These are phyloP conservation scores for Salix viminalis DNA, from an alignment of 345 rosid genomes.

Conservation along the genomic window DNA sequence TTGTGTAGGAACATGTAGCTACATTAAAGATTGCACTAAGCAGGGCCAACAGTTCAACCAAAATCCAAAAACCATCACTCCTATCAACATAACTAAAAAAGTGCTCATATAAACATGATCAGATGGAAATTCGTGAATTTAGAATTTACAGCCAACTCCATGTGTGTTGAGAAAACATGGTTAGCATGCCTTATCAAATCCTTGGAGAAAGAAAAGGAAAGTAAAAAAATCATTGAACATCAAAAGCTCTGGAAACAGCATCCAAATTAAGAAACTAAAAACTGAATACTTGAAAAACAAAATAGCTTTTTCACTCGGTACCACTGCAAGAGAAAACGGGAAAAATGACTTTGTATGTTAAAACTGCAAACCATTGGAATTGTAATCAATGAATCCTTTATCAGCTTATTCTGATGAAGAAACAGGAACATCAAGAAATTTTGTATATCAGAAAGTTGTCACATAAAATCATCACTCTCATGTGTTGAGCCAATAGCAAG, in stretches of 20 bases:
- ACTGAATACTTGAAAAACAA: background rate
- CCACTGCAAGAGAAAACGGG: background rate
- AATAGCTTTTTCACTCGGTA: background rate
- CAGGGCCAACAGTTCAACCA: slow-evolving; percentile 17
- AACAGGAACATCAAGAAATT: background rate
- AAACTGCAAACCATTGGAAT: background rate
- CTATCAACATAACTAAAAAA: slow-evolving; percentile 12
- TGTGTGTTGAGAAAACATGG: background rate
- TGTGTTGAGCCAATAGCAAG: background rate
- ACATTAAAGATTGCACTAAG: slow-evolving; percentile 19
- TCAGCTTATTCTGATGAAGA: background rate
- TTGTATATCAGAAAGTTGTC: background rate
- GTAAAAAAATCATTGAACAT: background rate
- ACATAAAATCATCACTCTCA: background rate
- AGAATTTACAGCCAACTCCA: background rate
- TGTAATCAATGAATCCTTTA: background rate
- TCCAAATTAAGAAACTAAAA: background rate
- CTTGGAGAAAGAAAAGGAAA: background rate
- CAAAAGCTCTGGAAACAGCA: background rate
- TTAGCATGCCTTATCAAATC: background rate
- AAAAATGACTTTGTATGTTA: background rate
- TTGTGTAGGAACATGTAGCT: slow-evolving; percentile 6
- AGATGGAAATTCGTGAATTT: background rate
- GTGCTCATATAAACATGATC: background rate
- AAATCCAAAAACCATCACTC: slow-evolving; percentile 14